Base-by-base conservation (phyloP, 768 basidiomycete species). In the Pleurotus pulmonarius region DNA sequence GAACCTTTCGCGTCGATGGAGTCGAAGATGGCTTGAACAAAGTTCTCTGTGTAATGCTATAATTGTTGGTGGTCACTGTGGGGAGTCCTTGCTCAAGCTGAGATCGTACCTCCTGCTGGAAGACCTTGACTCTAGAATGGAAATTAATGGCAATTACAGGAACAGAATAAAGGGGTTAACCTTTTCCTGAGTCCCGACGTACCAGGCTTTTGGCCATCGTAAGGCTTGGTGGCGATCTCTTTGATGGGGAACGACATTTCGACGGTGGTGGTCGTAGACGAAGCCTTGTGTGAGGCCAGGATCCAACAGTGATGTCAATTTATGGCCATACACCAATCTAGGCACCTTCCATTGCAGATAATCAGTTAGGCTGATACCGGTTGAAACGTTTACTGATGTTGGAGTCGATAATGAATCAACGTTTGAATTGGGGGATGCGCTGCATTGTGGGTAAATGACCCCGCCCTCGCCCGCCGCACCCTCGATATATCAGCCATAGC, bases 1-100 rank as follows among this genome's bases (percentile, higher is more conserved):
- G 85, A 76, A 25, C 83, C 92, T 59, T 88, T 73, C 49, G 85
- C 82, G 5, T 88, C 83, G 73, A 98, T 92, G 55, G 95, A 91
- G 72, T 91, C 85, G 66, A 95, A 82, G 77, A 94, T 99, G 62
- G 96, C 74, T 72, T 98, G 96, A 57, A 98, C 71, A 64, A 99
- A 99, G 80, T 98, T 99, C 75, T 98, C 97, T 45, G 97, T 99
- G 76, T 98, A 99, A 78, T 98, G 87, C 92, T 94, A 65, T 44
- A 46, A 52, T 47, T 46, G 13, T 61, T 15, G 37, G 9, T 20
- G 25, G n/a, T 24, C 34, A 15, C 53, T 64, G 58, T 55, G 20
- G 59, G 46, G 20, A 37, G 39, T 12, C 55, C 25, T 18, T 45
- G 51, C 45, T 15, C 9, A 5, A 55, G 29, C 20, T 51, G 29